Conservation (phyloP, 306 rosid species). For the Cicer judaicum region DNA sequence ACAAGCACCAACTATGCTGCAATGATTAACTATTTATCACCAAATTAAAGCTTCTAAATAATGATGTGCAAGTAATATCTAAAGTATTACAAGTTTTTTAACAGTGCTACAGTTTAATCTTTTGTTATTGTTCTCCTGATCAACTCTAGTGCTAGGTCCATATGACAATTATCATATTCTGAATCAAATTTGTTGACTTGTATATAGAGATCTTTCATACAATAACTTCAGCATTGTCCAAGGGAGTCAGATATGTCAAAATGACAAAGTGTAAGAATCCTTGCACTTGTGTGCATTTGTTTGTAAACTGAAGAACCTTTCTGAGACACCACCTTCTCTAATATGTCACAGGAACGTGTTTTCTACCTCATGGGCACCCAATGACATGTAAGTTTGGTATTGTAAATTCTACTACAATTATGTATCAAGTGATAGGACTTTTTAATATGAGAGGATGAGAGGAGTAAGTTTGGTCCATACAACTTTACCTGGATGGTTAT, state of each 20-base stretch:
- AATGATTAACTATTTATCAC: background rate
- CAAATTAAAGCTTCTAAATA: background rate
- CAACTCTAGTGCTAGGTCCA: background rate
- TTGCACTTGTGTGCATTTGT: slow-evolving; percentile 16
- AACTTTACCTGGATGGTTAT: too few species aligned
- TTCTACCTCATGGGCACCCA: slow-evolving; percentile 37
- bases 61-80: too few species aligned
- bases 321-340: slow-evolving; percentile 12
- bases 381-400: slow-evolving; percentile 44
- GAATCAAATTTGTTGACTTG: slow-evolving; percentile 42
- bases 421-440: too few species aligned
- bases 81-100: too few species aligned
- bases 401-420: background rate
- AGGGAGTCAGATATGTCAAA: slow-evolving; percentile 44
- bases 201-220: slow-evolving; percentile 72
- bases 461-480: too few species aligned
- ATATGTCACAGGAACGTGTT: slow-evolving; percentile 48
- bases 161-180: slow-evolving; percentile 19
- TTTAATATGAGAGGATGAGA: too few species aligned
- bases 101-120: background rate
- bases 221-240: slow-evolving; percentile 54
- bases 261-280: slow-evolving; percentile 55
- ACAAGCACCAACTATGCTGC: background rate
- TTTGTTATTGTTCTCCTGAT: background rate
- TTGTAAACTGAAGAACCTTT: slow-evolving; percentile 1